These are phyloP conservation scores for Talaromyces wortmannii DNA, from an alignment of 495 filamentous ascomycete species.

Conservation along the genomic window DNA sequence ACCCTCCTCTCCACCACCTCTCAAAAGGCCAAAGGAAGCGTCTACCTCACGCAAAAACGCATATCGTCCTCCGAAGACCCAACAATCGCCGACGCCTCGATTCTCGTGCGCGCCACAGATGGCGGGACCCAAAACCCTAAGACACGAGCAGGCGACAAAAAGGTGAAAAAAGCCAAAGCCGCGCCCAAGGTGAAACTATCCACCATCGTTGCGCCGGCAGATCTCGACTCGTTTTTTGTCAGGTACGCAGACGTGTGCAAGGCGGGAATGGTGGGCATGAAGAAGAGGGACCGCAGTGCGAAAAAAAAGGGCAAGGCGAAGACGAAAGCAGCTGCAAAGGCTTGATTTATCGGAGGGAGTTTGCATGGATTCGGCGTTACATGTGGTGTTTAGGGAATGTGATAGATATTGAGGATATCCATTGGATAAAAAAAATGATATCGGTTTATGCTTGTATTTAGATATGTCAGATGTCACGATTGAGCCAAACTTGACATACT, in stretches of 20 bases:
- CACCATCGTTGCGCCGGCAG: slow-evolving; percentile 69
- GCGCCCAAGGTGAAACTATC: slow-evolving; percentile 69
- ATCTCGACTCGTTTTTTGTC: slow-evolving; percentile 72
- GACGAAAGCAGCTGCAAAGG: slow-evolving; percentile 46
- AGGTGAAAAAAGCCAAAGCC: slow-evolving; percentile 21
- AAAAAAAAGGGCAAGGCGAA: slow-evolving; percentile 72
- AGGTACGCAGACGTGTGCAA: slow-evolving; percentile 92
- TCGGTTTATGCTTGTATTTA: not conserved
- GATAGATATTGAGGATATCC: too few relatives aligned
- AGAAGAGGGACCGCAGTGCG: slow-evolving; percentile 86
- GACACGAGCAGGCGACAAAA: slow-evolving; percentile 37
- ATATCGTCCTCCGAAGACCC: slow-evolving; percentile 7
- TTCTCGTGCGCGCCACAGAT: slow-evolving; percentile 82
- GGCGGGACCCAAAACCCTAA: slow-evolving; percentile 50
- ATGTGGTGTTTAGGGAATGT: too few relatives aligned
- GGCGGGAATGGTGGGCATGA: slow-evolving; percentile 76
- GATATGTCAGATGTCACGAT: not conserved
- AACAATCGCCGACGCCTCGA: slow-evolving; percentile 26
- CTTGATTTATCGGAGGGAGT: slow-evolving; percentile 14
- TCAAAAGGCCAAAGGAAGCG: slow-evolving; percentile 63
- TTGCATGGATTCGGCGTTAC: not conserved
- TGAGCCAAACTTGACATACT: not conserved
- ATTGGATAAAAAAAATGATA: too few relatives aligned
- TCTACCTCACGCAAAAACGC: slow-evolving; percentile 81
- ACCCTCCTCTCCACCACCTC: slow-evolving; percentile 65